Evolutionary conservation across 306 rosid species (phyloP), one percentile per base, ranked within the genome.

Genomic region (Alnus glutinosa): DNA sequence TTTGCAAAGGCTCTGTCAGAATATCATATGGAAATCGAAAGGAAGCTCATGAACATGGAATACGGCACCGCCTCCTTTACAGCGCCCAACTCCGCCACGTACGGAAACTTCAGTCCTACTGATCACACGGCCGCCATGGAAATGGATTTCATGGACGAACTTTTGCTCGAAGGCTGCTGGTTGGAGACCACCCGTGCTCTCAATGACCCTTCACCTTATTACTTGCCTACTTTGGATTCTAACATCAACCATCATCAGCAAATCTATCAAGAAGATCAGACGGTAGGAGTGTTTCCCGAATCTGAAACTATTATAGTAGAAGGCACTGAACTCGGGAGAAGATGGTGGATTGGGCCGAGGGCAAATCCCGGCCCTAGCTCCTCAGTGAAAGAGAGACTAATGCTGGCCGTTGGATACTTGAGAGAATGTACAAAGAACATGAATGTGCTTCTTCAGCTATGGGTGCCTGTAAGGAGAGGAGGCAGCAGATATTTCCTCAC

Each of bases 331-430:
- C 58, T 74, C 8, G 85, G 78, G 11, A 81, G 83, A 55, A 85
- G 87, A 48, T 82, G 87, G 84, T 87, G 93, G 89, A 87, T 87
- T 34, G 88, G 80, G 2, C 92, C 90, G 0, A 73, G 75, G 74
- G 82, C 59, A 1, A 79, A 61, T 66, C 79, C 85, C 0, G 83
- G 55, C 0, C 80, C 89, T 30, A 57, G 76, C 12, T 82, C 88
- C 0, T 87, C 91, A 0, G 89, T 88, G 0, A 89, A 85, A 76
- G 92, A 90, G 4, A 85, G 92, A 73, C 15, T 88, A n/a, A 75
- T 82, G 49, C 46, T 83, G 71, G 90, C 89, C 0, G 70, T 90
- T 34, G 86, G 76, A 1, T 85, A 82, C 84, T 34, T 88, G 34
- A 83, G 81, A 78, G 88, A 90, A 19, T 77, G 78, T 63, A 83